Evolutionary conservation across 164 flowering plant species (phyloP), one percentile per base, ranked within the genome.

Genomic region (Piper longum): DNA sequence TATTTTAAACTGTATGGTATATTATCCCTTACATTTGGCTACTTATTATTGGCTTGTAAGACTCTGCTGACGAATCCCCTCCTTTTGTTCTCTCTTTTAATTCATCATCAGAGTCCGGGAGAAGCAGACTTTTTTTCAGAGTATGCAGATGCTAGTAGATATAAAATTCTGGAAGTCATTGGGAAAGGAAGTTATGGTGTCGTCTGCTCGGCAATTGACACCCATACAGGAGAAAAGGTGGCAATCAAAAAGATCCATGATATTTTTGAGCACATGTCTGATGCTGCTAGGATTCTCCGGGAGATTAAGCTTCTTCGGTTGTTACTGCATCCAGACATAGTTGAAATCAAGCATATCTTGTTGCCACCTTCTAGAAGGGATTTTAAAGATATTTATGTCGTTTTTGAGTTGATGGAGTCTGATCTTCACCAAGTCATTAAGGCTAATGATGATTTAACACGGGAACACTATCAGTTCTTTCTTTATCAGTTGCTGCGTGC

Each of bases 371-470:
- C 36, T 26, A 26, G 36, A 26, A 26, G 36, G 2, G 36, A 26
- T 26, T 26, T 26, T 26, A 26, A 26, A 26, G 36, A 26, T 26
- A 26, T 26, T 26, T 26, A 26, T 26, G 36, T 26, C 2, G 36
- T 26, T 26, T 26, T 26, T 26, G 36, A 26, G 36, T 26, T 26
- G 36, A 26, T 26, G 97, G 97, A 89, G 64, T 89, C 97, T n/a
- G 97, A 89, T 78, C 86, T 89, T 54, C 97, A 89, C 70, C 95
- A 87, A 78, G 95, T 89, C 62, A 89, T 89, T 58, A 89, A 89
- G 71, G 96, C 95, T 63, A 89, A 89, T 79, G 89, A 84, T 76
- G 89, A 87, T 71, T 78, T 91, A 78, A 91, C 97, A 1, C 60
- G 70, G 56, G 95, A 91, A 67, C 97, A 91, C 64, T 83, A 88